Percentiles rank a stretch among this genome's conserved stretches.
Evolutionary conservation across 2,329 filamentous ascomycete species (phyloP).

Genomic region (Cryphonectria naterciae): DNA sequence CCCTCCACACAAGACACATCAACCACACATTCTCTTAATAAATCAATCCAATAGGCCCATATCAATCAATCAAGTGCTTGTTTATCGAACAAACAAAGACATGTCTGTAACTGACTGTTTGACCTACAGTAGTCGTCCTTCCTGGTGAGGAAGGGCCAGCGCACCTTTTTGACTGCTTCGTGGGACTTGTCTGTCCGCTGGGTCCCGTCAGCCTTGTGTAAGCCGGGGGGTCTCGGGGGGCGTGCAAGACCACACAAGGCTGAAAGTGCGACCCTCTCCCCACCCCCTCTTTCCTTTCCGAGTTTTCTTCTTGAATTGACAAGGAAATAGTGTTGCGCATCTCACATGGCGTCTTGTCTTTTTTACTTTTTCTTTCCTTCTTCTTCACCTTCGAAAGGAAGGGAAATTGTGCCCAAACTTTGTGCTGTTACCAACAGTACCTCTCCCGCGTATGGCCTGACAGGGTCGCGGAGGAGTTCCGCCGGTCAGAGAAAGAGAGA

Average conservation of each 20-base stretch:
- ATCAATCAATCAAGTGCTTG: not conserved
- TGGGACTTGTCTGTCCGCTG: not conserved
- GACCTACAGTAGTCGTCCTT: not conserved
- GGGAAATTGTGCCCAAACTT: not conserved
- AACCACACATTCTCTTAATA: not conserved
- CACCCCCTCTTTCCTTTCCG: no score
- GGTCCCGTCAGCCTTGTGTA: conserved; percentile 14
- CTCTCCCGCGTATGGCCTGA: not conserved
- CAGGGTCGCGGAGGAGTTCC: not conserved
- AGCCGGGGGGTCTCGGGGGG: not conserved
- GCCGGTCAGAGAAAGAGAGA: not conserved
- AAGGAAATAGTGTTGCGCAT: no score
- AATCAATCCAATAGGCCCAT: not conserved
- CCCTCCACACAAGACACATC: no score
- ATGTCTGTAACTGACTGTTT: not conserved
- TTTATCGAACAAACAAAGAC: not conserved
- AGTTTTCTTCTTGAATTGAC: not conserved
- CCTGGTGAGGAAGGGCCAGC: not conserved
- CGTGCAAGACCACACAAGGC: not conserved
- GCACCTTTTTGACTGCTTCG: not conserved
- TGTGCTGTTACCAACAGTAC: not conserved
- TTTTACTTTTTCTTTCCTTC: no score
- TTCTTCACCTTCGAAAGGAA: not conserved
- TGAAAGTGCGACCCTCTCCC: not conserved
- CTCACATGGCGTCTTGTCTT: not conserved